Evolutionary conservation across 2,329 filamentous ascomycete genomes (phyloP), one percentile per base, ranked within the genome.

Genomic region (Ophiosphaerella herpotricha): DNA sequence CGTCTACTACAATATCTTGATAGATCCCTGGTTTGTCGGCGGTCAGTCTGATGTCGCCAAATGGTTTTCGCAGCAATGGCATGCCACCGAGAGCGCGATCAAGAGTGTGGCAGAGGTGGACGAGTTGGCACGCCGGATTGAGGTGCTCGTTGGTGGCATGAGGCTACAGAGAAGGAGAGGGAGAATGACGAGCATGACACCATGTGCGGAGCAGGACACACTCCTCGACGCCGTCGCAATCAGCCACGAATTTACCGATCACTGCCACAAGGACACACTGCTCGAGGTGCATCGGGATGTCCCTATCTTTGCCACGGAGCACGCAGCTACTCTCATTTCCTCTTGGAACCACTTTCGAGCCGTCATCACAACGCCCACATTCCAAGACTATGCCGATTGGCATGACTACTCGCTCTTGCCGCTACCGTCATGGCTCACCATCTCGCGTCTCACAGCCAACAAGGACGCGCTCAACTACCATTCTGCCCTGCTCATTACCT

Each of bases 161-260:
- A 57, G 66, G 29, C 23, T 65, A 16, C 48, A 63, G 47, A 55
- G 46, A 16, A 48, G 64, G 47, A 55, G 46, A 41, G 46, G 58
- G 39, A 55, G 41, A 43, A 52, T 41, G 24, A 46, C 36, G 9
- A 55, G 50, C n/a, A 48, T 52, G 33, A 47, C 61, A 4, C 51
- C 43, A 4, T 50, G 32, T 1, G 57, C 48, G 0, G 62, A 68
- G 1, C 47, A 52, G n/a, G 58, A 63, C 46, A 65, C 61, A 33
- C 75, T 77, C 38, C 79, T 88, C 26, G 85, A 88, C 63, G 80
- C 74, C 2, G 82, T 88, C 2, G 76, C 78, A 24, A 76, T 88
- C 29, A 83, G 78, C 13, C 85, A 88, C 63, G 85, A 88, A 64
- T 88, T 88, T 58, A 87, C 85, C 1, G 85, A 88, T 61, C 86